Conservation (phyloP, 805 yeast genomes). For the Phaffomyces antillensis region DNA sequence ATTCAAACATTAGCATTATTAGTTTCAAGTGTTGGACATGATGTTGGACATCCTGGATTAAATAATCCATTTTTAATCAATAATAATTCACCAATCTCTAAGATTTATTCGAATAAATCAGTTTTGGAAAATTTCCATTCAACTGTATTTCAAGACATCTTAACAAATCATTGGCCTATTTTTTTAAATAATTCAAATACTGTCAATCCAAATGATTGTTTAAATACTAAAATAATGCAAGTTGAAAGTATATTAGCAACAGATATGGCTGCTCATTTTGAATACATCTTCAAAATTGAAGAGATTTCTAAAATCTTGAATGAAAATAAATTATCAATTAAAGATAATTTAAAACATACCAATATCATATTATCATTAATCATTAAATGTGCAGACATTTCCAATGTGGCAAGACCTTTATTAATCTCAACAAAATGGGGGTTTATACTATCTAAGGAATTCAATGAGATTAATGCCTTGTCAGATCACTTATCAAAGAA, state of each 20-base stretch:
- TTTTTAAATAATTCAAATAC: slow-evolving; percentile 19
- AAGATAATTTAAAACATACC: slow-evolving; percentile 19
- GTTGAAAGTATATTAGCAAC: slow-evolving; percentile 64
- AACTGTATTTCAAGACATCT: slow-evolving; percentile 47
- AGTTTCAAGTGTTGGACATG: slow-evolving; percentile 89
- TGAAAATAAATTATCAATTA: slow-evolving; percentile 9
- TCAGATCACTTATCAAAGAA: slow-evolving; percentile 30
- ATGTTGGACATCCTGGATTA: slow-evolving; percentile 95
- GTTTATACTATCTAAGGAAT: slow-evolving; percentile 66
- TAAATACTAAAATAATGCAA: slow-evolving; percentile 21
- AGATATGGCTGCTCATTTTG: slow-evolving; percentile 87
- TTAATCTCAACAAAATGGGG: slow-evolving; percentile 84
- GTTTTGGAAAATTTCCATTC: slow-evolving; percentile 81
- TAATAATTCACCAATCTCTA: slow-evolving; percentile 56
- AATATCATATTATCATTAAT: slow-evolving; percentile 56
- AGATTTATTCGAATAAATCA: slow-evolving; percentile 53
- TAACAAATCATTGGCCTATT: slow-evolving; percentile 46
- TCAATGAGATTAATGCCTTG: slow-evolving; percentile 54
- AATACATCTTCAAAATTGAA: slow-evolving; percentile 52
- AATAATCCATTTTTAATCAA: slow-evolving; percentile 66
- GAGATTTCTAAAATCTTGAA: slow-evolving; percentile 21
- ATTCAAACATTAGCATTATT: slow-evolving; percentile 53
- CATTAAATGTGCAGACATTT: slow-evolving; percentile 92
- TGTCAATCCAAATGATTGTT: slow-evolving; percentile 7
- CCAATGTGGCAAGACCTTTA: slow-evolving; percentile 82